A percentile compares a stretch with the other conserved stretches of the same genome.
Evolutionary conservation across 306 rosid species (phyloP).

Genomic region (Quercus aquifolioides): DNA sequence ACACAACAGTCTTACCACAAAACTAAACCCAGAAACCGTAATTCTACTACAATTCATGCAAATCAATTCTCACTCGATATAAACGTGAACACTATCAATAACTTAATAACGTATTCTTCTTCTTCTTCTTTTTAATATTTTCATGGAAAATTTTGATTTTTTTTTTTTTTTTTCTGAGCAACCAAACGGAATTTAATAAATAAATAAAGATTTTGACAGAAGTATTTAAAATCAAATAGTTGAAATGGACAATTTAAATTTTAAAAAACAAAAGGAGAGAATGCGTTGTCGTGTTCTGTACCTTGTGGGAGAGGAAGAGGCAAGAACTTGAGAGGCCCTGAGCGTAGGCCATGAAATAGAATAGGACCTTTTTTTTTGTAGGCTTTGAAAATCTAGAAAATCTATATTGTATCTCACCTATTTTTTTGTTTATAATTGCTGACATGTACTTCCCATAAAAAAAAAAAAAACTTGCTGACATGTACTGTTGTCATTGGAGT

Average conservation of each 20-base stretch:
- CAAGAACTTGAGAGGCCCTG: constrained; percentile 14
- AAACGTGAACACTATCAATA: no score
- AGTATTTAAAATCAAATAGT: neutral
- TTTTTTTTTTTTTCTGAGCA: neutral
- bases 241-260: neutral
- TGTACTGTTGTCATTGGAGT: no score
- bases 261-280: neutral
- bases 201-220: neutral
- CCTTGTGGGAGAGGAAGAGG: constrained; percentile 20
- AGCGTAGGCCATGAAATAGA: constrained; percentile 22
- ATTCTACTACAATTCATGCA: no score
- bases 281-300: neutral
- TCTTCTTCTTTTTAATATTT: neutral
- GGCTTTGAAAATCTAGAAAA: no score
- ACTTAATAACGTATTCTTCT: neutral
- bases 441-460: no score
- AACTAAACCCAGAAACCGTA: no score
- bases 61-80: no score
- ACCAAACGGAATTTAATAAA: neutral
- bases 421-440: no score
- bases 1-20: no score
- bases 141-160: neutral
- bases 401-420: accelerated
- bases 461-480: no score
- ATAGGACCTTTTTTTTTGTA: no score